Base-by-base conservation (phyloP, 176 grass and related monocot species). In the Musa itinerans region DNA sequence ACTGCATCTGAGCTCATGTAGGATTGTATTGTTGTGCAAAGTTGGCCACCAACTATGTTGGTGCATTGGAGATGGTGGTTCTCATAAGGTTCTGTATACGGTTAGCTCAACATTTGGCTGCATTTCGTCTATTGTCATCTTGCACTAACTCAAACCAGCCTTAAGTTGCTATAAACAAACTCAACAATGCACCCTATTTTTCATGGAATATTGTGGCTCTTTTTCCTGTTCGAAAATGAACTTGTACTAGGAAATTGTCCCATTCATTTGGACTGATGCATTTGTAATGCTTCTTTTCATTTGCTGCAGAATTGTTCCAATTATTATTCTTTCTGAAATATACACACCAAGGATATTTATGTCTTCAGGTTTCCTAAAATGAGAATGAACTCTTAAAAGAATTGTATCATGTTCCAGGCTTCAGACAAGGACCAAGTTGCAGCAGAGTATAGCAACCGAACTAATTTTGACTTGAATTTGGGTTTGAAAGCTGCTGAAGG, bases 391-490 rank as follows among this genome's bases (percentile, higher is more conserved):
- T 50, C 34, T 50, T 70, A 19, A 43, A 43, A 70, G 15, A 50
- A 20, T 56, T 15, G 20, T 75, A 29, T 76, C 20, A 11, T 23
- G 1, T 24, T 65, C 16, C 57, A 77, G 75, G 75, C 34, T 52
- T 14, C 61, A 9, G 57, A 65, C 7, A 65, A 52, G 7, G 59
- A 77, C 5, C 59, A 77, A 77, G 19, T 11, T 65, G 26, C 20
- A 7, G 48, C 61, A 52, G 75, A 51, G 11, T 61, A 77, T 51
- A 50, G 15, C 56, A 65, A 64, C 19, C 56, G 34, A 65, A 34
- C 75, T 52, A 64, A 65, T 53, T 24, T 77, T 11, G 61, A 77
- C 61, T 65, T 77, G 75, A 77, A 61, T 48, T 65, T 77, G 49
- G 75, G 75, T 77, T 22, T 77, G 49, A 77, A 77, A 58, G 23